Evolutionary conservation across 257 asterid genomes (phyloP), one percentile per base, ranked within the genome.

Genomic region (Agastache rugosa): DNA sequence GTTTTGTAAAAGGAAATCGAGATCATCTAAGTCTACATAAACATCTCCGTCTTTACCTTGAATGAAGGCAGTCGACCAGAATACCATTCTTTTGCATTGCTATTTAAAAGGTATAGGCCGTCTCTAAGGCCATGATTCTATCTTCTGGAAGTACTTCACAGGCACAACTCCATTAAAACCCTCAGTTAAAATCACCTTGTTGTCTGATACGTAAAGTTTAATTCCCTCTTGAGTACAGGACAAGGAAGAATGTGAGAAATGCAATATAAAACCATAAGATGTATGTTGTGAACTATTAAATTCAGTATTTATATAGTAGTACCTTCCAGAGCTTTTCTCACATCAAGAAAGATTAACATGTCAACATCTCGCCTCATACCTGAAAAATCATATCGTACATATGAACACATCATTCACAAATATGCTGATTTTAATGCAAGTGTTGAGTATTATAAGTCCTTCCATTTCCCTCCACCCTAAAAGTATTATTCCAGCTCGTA

Each of bases 271-370:
- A 50, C 20, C 35, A 69, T 10, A 11, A 6, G 17, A 47, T 6
- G 9, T 1, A 0, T n/a, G 35, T 67, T 60, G 27, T 31, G 23
- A 73, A 67, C 55, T 31, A 23, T 20, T 42, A 10, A 8, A n/a
- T 69, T 67, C 66, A 44, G n/a, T 5, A 11, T 50, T 25, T 14
- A 9, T 64, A 81, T 85, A 4, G 63, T 81, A 86, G 59, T 84
- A 90, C 99, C 99, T 90, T 84, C 93, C 83, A 95, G 69, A 77
- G 96, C 98, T 83, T 89, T 90, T 83, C 83, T 80, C 68, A 92
- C 89, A 72, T 92, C 96, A 29, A 95, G 89, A 85, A 79, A 92
- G 84, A 95, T 88, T 72, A 95, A 72, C 69, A 85, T 73, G 44
- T 95, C 84, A 27, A 92, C 89, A 75, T 87, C 84, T 61, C 91